phyloP scores from a whole-genome alignment of 2,329 filamentous ascomycete species.

The Daldinia eschscholtzii region DNA sequence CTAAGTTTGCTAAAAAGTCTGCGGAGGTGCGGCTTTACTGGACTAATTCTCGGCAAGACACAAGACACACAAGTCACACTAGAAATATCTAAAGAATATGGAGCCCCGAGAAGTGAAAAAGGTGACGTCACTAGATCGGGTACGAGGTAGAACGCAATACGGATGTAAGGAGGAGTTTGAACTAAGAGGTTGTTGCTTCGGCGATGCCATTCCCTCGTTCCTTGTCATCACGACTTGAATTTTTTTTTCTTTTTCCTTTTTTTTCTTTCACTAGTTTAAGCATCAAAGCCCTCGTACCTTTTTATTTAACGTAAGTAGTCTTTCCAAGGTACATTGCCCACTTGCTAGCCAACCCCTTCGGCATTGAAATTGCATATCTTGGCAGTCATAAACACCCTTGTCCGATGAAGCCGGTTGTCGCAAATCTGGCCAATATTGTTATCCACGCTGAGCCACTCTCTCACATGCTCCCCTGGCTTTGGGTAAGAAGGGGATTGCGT shows the following conservation, averaged over 20 bases:
- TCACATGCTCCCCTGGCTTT: slow-evolving; percentile 12
- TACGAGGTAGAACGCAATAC: neutral
- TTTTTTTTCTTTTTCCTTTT: slow-evolving; percentile 14
- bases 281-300: slow-evolving; percentile 5
- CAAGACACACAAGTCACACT: neutral
- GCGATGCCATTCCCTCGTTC: neutral
- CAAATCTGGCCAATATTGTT: slow-evolving; percentile 6
- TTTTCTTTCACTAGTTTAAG: slow-evolving; percentile 10
- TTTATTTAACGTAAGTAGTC: slow-evolving; percentile 9
- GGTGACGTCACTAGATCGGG: slow-evolving; percentile 9
- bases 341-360: neutral
- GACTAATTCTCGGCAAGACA: slow-evolving; percentile 1
- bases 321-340: neutral
- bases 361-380: slow-evolving; percentile 12
- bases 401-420: slow-evolving; percentile 18
- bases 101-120: neutral
- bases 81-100: slow-evolving; percentile 1
- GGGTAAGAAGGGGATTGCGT: slow-evolving; percentile 9
- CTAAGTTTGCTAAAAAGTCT: neutral
- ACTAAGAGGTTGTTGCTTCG: neutral
- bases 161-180: slow-evolving; percentile 2
- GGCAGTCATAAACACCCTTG: neutral
- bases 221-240: neutral
- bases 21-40: neutral
- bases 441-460: slow-evolving; percentile 31